A percentile compares a stretch with the other conserved stretches of the same genome.
Evolutionary conservation across 148 eudicot species (phyloP).

Genomic region (Chenopodium album): DNA sequence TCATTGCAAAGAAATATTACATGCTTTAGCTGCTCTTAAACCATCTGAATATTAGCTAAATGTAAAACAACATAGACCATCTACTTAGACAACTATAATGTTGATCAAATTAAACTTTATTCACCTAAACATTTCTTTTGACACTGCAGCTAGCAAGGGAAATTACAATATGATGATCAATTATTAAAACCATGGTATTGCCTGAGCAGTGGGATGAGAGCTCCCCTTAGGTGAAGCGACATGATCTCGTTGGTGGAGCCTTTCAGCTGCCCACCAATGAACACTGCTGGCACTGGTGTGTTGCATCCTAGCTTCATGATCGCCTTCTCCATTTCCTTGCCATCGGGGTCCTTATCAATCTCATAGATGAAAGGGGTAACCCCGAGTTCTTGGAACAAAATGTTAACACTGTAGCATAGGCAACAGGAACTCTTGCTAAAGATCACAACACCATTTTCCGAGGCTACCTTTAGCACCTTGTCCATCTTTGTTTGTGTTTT

Average conservation of each 20-base stretch:
- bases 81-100: constrained; percentile 22
- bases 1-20: constrained; percentile 29
- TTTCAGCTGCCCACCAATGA: constrained; percentile 63
- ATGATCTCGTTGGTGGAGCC: constrained; percentile 95
- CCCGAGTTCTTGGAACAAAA: constrained; percentile 70
- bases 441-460: constrained; percentile 78
- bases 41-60: not conserved
- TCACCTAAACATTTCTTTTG: constrained; percentile 16
- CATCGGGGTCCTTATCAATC: constrained; percentile 67
- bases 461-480: constrained; percentile 53
- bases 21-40: constrained; percentile 22
- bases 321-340: constrained; percentile 82
- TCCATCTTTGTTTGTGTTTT: constrained; percentile 45
- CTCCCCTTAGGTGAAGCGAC: constrained; percentile 85
- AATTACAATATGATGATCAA: constrained; percentile 1
- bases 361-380: constrained; percentile 62
- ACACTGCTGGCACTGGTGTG: constrained; percentile 73
- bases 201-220: constrained; percentile 52
- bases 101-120: constrained; percentile 26
- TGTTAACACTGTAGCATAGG: constrained; percentile 72
- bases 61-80: constrained; percentile 21
- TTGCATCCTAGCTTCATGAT: constrained; percentile 63
- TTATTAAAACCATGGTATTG: constrained; percentile 42
- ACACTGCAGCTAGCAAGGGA: constrained; percentile 11
- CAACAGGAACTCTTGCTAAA: constrained; percentile 93